Evolutionary conservation across 169 alveolate genomes (phyloP).

Genomic region (Eimeria necatrix): DNA sequence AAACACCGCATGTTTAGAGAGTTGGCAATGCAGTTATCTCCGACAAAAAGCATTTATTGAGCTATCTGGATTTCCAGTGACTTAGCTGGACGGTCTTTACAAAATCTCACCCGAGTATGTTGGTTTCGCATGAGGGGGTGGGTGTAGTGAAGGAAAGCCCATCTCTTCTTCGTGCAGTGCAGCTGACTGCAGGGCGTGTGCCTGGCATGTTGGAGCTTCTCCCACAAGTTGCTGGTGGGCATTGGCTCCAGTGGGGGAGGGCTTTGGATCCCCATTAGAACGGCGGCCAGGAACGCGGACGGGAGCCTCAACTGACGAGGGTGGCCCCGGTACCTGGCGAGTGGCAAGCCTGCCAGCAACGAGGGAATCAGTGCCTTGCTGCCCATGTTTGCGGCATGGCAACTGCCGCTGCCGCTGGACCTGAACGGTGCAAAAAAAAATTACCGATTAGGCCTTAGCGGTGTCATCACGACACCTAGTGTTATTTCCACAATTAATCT

Average conservation of each 20-base stretch:
- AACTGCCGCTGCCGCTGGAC: no score
- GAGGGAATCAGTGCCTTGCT: no score
- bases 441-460: no score
- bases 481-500: no score
- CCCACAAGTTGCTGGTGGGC: background rate
- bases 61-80: background rate
- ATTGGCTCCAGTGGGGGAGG: background rate
- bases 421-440: no score
- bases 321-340: no score
- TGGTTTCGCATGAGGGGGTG: slow-evolving; percentile 38
- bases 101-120: background rate
- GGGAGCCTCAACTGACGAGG: no score
- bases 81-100: background rate
- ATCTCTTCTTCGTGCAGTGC: background rate
- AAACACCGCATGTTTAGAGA: background rate
- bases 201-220: background rate
- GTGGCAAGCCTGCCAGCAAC: no score
- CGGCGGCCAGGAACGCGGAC: no score
- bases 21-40: background rate
- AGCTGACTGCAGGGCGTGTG: background rate
- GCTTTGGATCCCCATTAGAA: no score
- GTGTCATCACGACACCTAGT: no score
- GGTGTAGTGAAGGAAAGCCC: slow-evolving; percentile 39
- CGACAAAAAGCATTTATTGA: background rate
- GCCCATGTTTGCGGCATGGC: no score